Base-by-base conservation (phyloP, 2,329 filamentous ascomycete species). In the Exophiala calicioides region DNA sequence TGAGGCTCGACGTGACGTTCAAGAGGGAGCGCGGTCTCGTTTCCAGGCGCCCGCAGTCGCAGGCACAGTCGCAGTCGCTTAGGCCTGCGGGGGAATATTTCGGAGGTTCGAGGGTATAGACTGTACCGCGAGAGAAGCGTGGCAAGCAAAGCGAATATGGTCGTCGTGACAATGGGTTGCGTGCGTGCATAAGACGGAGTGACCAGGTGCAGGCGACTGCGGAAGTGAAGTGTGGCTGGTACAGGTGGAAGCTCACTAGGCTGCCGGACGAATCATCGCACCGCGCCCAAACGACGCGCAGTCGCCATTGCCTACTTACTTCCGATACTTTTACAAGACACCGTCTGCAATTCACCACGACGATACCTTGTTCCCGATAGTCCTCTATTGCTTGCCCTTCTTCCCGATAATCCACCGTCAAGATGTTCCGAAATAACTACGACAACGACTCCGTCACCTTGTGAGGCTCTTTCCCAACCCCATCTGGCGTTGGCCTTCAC, bases 361-460 rank as follows among this genome's bases (percentile, higher is more conserved):
- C 30, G 12, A 37, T 26, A 38, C 20, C 15, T n/a, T n/a, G n/a
- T 44, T 19, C 35, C 43, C 33, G 9, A 27, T 23, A n/a, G 34
- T 23, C 18, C 34, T 19, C 20, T 43, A 35, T 31, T 18, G 19
- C 37, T 32, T 32, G 26, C 37, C 35, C 23, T 12, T 9, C 35
- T 47, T 15, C n/a, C 12, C 38, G 27, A 16, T 29, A 33, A 15
- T 23, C 19, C 15, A 31, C 21, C 33, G 44, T 55, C 79, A 84
- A 65, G 65, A 97, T 98, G 93, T 98, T 98, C 77, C 83, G 93
- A 75, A 98, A 98, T 80, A 97, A 97, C 75, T 98, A 98, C 80
- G 93, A 98, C 78, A 98, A 98, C 83, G 93, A 98, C 74, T 95
- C 91, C 56, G 90, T 97, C 75, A 98, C 93, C 75, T 98, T 97